Conservation (phyloP, 805 yeast species). For the Ogataea kodamae region DNA sequence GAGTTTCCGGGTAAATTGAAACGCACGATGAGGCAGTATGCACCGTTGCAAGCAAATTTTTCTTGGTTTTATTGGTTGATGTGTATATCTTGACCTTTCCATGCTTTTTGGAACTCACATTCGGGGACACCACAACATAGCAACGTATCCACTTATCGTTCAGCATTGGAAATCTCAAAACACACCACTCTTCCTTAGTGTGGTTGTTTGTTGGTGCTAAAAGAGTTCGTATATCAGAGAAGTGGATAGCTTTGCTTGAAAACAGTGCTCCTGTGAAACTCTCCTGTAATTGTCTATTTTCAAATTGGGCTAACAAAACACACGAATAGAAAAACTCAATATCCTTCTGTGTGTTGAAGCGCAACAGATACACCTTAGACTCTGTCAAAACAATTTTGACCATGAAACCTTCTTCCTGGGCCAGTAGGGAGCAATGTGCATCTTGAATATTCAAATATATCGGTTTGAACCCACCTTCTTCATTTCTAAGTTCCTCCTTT, state of each 20-base stretch:
- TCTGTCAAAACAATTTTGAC: slow-evolving; percentile 27
- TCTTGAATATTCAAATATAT: slow-evolving; percentile 53
- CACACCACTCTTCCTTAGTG: slow-evolving; percentile 57
- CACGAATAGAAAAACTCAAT: slow-evolving; percentile 39
- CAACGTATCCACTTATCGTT: slow-evolving; percentile 59
- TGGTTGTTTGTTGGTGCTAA: slow-evolving; percentile 48
- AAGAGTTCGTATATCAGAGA: slow-evolving; percentile 57
- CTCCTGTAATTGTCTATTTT: slow-evolving; percentile 53
- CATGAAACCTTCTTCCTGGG: slow-evolving; percentile 9
- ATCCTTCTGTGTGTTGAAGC: slow-evolving; percentile 26
- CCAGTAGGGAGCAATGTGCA: slow-evolving; percentile 27
- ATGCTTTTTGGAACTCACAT: slow-evolving; percentile 38
- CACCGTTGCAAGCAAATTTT: slow-evolving; percentile 49
- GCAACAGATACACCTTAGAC: slow-evolving; percentile 22
- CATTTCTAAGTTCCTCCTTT: slow-evolving; percentile 26
- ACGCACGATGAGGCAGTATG: slow-evolving; percentile 42
- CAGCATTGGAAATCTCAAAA: slow-evolving; percentile 55
- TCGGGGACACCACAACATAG: slow-evolving; percentile 46
- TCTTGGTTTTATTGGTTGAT: slow-evolving; percentile 46
- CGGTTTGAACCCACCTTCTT: slow-evolving; percentile 42
- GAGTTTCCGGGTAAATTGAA: slow-evolving; percentile 58
- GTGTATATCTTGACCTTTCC: slow-evolving; percentile 56
- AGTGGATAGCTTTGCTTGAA: slow-evolving; percentile 52
- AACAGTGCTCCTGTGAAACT: slow-evolving; percentile 63
- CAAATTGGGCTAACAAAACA: slow-evolving; percentile 52